Percentiles rank a stretch among this genome's conserved stretches.
Conservation (phyloP, 2,329 filamentous ascomycete genomes). For the Chlorencoelia australis region DNA sequence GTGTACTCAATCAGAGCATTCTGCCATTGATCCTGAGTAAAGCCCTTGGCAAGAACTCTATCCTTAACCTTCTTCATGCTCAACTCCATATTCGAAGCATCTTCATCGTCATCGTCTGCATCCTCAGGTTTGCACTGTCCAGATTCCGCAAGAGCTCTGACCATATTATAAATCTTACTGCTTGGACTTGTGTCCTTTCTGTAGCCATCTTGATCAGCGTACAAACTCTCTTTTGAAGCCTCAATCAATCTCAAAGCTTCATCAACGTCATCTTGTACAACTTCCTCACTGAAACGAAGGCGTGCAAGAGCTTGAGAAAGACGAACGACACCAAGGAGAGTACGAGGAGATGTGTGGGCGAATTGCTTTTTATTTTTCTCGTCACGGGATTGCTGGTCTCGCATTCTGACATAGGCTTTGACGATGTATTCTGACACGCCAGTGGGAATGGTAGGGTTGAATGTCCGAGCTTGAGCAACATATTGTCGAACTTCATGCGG, state of each 20-base stretch:
- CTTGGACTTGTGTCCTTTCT: conserved; percentile 67
- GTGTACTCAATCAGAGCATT: conserved; percentile 84
- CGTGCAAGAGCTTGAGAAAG: conserved; percentile 88
- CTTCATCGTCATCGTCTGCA: conserved; percentile 56
- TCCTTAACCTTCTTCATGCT: conserved; percentile 84
- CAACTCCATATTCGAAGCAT: conserved; percentile 57
- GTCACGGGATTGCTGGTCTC: conserved; percentile 82
- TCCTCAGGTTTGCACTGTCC: conserved; percentile 46
- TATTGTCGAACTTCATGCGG: conserved; percentile 93
- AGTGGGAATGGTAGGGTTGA: conserved; percentile 76
- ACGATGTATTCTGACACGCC: conserved; percentile 91
- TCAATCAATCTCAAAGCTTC: conserved; percentile 86
- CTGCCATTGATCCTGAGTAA: conserved; percentile 88
- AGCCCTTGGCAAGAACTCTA: conserved; percentile 88
- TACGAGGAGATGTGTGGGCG: conserved; percentile 87
- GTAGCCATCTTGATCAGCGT: conserved; percentile 53
- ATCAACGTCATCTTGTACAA: conserved; percentile 88
- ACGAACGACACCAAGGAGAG: conserved; percentile 83
- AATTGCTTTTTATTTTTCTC: conserved; percentile 89
- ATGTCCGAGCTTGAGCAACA: conserved; percentile 84
- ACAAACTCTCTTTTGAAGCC: conserved; percentile 84
- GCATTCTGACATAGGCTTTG: conserved; percentile 90
- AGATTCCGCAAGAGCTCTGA: conserved; percentile 76
- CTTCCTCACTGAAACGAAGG: conserved; percentile 75
- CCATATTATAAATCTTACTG: conserved; percentile 89